These are phyloP conservation scores for Acanthamoeba castellanii DNA, from an alignment of 208 protist genomes.

Conservation along the genomic window DNA sequence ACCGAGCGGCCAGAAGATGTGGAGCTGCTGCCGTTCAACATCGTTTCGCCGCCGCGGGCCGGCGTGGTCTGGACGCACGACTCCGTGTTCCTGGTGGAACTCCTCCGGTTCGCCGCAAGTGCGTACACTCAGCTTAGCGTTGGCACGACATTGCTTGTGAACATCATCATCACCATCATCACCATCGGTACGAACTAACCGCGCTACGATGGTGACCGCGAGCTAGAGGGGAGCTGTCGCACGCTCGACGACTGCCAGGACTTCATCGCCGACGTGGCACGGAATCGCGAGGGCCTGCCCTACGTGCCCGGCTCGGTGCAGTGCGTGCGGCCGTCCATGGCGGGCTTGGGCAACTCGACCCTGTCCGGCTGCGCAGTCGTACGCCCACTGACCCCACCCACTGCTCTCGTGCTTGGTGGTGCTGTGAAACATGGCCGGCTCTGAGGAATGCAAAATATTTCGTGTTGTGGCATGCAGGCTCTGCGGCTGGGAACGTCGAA, in stretches of 20 bases:
- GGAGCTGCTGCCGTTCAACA: constrained; percentile 11
- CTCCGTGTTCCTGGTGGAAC: constrained; percentile 2
- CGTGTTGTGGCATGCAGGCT: neutral
- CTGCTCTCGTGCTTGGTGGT: neutral
- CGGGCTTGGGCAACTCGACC: neutral
- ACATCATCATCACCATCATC: neutral
- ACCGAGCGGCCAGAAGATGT: constrained; percentile 55
- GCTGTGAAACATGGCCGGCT: neutral
- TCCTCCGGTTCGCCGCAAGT: neutral
- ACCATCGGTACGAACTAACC: neutral
- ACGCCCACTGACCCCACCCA: neutral
- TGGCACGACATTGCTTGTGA: neutral
- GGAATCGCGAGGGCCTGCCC: constrained; percentile 20
- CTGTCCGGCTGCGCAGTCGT: constrained; percentile 4
- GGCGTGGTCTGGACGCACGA: neutral
- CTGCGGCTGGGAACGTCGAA: neutral
- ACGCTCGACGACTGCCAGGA: constrained; percentile 29
- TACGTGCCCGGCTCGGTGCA: constrained; percentile 41
- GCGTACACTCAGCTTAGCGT: neutral
- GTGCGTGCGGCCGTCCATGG: neutral
- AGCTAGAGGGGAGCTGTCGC: neutral
- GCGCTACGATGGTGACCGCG: neutral
- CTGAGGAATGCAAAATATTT: neutral
- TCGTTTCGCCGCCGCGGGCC: neutral
- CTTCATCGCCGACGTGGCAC: neutral